Percentiles rank a stretch among this genome's conserved stretches.
Evolutionary conservation across 2,329 filamentous ascomycete species (phyloP).

Genomic region (Madurella mycetomatis): DNA sequence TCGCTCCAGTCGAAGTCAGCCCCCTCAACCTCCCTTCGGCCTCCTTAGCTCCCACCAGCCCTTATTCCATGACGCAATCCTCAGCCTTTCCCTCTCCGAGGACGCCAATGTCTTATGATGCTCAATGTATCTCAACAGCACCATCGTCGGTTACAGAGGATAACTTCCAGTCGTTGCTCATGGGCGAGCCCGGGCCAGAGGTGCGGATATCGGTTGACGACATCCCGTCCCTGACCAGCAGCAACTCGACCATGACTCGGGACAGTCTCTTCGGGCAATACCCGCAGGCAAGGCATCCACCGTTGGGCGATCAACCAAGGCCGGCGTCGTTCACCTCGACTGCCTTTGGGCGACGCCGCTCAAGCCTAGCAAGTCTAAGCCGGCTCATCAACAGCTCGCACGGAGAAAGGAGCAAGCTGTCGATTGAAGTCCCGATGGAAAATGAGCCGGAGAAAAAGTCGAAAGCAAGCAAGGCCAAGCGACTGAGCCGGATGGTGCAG

Average conservation of each 20-base stretch:
- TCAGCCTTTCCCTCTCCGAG: constrained; percentile 68
- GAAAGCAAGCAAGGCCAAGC: constrained; percentile 61
- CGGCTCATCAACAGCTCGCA: constrained; percentile 71
- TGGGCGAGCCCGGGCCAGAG: constrained; percentile 71
- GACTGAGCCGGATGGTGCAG: constrained; percentile 69
- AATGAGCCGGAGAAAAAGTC: constrained; percentile 53
- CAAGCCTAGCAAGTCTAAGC: constrained; percentile 72
- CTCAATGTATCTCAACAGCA: constrained; percentile 68
- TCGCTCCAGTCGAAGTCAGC: constrained; percentile 48
- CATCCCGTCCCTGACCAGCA: constrained; percentile 70
- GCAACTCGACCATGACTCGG: constrained; percentile 70
- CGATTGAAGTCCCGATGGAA: constrained; percentile 59
- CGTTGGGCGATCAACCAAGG: constrained; percentile 48
- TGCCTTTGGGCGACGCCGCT: constrained; percentile 64
- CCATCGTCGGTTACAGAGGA: constrained; percentile 71
- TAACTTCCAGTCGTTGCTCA: constrained; percentile 65
- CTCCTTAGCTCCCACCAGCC: constrained; percentile 52
- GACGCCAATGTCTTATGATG: constrained; percentile 64
- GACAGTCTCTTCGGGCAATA: constrained; percentile 53
- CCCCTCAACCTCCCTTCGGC: constrained; percentile 42
- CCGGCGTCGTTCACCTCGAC: constrained; percentile 59
- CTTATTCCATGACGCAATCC: constrained; percentile 59
- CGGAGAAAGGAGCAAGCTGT: constrained; percentile 70
- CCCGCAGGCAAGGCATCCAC: constrained; percentile 44
- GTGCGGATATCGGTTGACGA: constrained; percentile 66